Base-by-base conservation (phyloP, 176 grass and related monocot species). In the Oryza meridionalis region DNA sequence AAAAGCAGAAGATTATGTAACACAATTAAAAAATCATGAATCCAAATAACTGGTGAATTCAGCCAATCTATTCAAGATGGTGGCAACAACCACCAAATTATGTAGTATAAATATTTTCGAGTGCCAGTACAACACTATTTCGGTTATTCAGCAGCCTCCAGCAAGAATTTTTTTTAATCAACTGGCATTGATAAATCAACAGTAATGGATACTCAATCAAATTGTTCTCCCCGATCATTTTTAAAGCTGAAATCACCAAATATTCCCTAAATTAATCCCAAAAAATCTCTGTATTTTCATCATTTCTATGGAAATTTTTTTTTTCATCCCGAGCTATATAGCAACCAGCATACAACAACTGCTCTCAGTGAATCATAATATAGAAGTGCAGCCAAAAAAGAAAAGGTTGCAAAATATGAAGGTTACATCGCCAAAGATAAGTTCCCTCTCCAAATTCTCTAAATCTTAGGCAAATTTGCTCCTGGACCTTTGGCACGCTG, bases 341-440 rank as follows among this genome's bases (percentile, higher is more conserved):
- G 2, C 19, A 42, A 76, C 17, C 40, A 70, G 37, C 32, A 80
- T 84, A 79, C 89, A 85, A 66, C 42, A 84, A 22, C 31, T 4
- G 12, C 9, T 35, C 69, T 80, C 63, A 75, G 63, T 22, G 75
- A 49, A n/a, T 76, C 69, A 90, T 53, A 70, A 51, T 42, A 86
- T 21, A 83, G 67, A 71, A 63, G 35, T 78, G 16, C 24, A 71
- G 24, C 67, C 6, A 73, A 58, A 31, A 17, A 0, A 69, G 63
- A 80, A 80, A 84, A 83, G 16, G 6, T 50, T 83, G 49, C n/a
- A 74, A 29, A 42, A 64, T 51, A 25, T 32, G 44, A 11, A 42
- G 75, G 26, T 79, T 80, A 86, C 84, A 87, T 79, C n/a, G 13
- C 80, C 64, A 37, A 84, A 69, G 22, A 67, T 2, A 84, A 16